A percentile compares a stretch with the other conserved stretches of the same genome.
Evolutionary conservation across 169 alveolate genomes (phyloP).

Genomic region (Cryptosporidium ubiquitum): DNA sequence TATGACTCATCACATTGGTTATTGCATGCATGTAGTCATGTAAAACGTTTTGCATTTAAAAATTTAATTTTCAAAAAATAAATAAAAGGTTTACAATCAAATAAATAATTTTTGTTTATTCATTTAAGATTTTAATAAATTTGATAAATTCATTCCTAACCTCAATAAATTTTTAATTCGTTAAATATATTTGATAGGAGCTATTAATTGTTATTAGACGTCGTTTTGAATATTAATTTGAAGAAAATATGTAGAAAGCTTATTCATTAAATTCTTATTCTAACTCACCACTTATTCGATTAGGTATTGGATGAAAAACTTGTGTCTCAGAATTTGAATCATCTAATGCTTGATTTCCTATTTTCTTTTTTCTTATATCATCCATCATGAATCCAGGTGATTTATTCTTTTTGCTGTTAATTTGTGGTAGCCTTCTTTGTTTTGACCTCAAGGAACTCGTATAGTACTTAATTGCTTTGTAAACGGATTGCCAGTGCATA

Average conservation of each 20-base stretch:
- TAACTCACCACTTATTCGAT: background rate
- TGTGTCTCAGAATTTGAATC: background rate
- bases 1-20: background rate
- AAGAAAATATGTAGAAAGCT: background rate
- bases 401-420: background rate
- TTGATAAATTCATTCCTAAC: background rate
- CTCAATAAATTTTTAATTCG: background rate
- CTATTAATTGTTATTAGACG: background rate
- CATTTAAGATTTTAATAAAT: background rate
- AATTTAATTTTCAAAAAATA: background rate
- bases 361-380: conserved; percentile 2
- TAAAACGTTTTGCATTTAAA: background rate
- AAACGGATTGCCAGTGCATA: conserved; percentile 65
- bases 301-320: conserved; percentile 38
- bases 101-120: background rate
- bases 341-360: background rate
- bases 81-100: background rate
- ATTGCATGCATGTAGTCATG: conserved; percentile 25
- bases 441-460: conserved; percentile 29
- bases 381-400: background rate
- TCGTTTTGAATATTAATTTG: background rate
- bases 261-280: background rate
- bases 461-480: conserved; percentile 47
- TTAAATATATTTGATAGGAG: background rate
- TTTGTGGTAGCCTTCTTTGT: conserved; percentile 40